These are phyloP conservation scores for Monosporascus sp. DNA, from an alignment of 2,329 filamentous ascomycete genomes.

Conservation along the genomic window DNA sequence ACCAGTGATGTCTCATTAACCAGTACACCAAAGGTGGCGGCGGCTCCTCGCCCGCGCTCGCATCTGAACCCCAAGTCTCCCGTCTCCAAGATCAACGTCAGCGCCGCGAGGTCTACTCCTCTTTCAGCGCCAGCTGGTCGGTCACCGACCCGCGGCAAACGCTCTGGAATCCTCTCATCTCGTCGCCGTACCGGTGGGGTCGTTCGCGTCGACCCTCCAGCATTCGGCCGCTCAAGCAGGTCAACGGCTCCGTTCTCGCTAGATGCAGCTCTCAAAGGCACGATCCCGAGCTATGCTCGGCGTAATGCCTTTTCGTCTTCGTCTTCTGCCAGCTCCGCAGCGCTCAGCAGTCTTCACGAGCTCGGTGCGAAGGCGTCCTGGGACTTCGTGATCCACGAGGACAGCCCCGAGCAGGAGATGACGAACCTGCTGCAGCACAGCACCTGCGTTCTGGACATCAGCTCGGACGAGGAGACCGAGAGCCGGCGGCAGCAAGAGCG, in stretches of 20 bases:
- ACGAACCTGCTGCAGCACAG: slow-evolving; percentile 91
- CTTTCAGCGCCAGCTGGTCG: slow-evolving; percentile 70
- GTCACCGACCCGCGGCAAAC: slow-evolving; percentile 69
- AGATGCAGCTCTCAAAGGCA: slow-evolving; percentile 76
- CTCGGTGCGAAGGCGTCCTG: slow-evolving; percentile 60
- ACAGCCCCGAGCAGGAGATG: slow-evolving; percentile 84
- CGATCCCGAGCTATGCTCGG: slow-evolving; percentile 58
- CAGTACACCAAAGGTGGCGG: slow-evolving; percentile 22
- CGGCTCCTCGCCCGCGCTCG: slow-evolving; percentile 36
- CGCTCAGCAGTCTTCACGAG: slow-evolving; percentile 32
- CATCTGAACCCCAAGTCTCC: slow-evolving; percentile 52
- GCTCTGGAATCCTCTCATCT: slow-evolving; percentile 62
- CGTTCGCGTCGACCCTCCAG: slow-evolving; percentile 68
- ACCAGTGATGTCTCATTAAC: slow-evolving; percentile 30
- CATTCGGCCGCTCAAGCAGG: slow-evolving; percentile 45
- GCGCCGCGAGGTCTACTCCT: slow-evolving; percentile 45
- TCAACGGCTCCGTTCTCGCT: slow-evolving; percentile 72
- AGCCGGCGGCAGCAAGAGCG: slow-evolving; percentile 46
- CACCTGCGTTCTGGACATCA: slow-evolving; percentile 81
- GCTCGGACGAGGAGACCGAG: slow-evolving; percentile 74
- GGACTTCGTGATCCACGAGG: slow-evolving; percentile 94
- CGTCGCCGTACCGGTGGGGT: slow-evolving; percentile 61
- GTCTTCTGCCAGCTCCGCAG: slow-evolving; percentile 23
- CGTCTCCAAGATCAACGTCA: slow-evolving; percentile 39
- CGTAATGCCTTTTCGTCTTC: slow-evolving; percentile 28